A percentile compares a stretch with the other conserved stretches of the same genome.
Conservation (phyloP, 306 rosid genomes). For the Prunus mira region DNA sequence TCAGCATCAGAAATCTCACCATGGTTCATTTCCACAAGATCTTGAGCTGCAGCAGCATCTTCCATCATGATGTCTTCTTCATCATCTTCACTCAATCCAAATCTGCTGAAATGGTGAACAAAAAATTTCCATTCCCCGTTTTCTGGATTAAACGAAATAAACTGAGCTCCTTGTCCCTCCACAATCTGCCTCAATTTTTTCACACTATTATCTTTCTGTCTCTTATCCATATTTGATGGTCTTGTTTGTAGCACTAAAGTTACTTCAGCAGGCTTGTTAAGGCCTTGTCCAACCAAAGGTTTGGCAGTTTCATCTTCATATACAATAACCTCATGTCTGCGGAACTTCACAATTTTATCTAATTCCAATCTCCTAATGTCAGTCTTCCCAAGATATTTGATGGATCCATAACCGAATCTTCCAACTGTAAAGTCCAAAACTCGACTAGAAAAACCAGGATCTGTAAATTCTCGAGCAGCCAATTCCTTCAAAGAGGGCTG, state of each 20-base stretch:
- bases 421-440: conserved; percentile 76
- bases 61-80: conserved; percentile 76
- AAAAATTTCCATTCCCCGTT: conserved; percentile 79
- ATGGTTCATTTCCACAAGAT: conserved; percentile 33
- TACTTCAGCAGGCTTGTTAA: conserved; percentile 94
- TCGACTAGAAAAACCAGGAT: conserved; percentile 68
- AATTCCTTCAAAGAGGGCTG: conserved; percentile 56
- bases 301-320: conserved; percentile 64
- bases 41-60: conserved; percentile 40
- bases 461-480: conserved; percentile 14
- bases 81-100: conserved; percentile 83
- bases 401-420: conserved; percentile 70
- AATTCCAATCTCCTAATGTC: conserved; percentile 64
- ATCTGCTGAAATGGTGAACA: conserved; percentile 90
- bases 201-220: conserved; percentile 29
- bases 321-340: conserved; percentile 68
- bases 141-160: conserved; percentile 61
- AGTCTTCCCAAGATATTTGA: conserved; percentile 61
- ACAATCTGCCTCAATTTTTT: conserved; percentile 48
- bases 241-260: conserved; percentile 52
- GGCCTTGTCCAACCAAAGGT: conserved; percentile 76
- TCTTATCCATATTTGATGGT: conserved; percentile 32
- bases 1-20: conserved; percentile 53
- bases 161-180: conserved; percentile 70
- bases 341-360: conserved; percentile 58